These are phyloP conservation scores for Lentithecium fluviatile DNA, from an alignment of 495 filamentous ascomycete genomes.

Conservation along the genomic window DNA sequence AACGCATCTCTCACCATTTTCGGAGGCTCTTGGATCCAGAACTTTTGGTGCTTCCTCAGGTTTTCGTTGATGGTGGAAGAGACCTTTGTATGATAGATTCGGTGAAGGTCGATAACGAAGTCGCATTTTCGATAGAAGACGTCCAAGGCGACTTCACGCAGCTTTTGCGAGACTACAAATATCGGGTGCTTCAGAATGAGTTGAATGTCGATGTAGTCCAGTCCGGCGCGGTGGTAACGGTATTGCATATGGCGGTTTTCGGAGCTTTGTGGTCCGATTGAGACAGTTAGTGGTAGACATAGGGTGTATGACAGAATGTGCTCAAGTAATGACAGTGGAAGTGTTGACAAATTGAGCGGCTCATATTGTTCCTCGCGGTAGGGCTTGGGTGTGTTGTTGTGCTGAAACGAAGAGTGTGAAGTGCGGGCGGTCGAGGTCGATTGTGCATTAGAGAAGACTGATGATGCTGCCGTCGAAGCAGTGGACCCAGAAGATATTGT, in stretches of 20 bases:
- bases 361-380: background rate
- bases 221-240: slow-evolving; percentile 20
- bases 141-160: slow-evolving; percentile 16
- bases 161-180: slow-evolving; percentile 17
- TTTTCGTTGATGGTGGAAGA: slow-evolving; percentile 16
- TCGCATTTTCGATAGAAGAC: slow-evolving; percentile 16
- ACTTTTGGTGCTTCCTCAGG: slow-evolving; percentile 23
- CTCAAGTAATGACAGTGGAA: slow-evolving; percentile 20
- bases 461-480: slow-evolving; percentile 3
- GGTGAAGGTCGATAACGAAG: slow-evolving; percentile 27
- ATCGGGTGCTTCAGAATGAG: slow-evolving; percentile 19
- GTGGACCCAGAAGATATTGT: slow-evolving; percentile 1
- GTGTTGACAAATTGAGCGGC: background rate
- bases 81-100: slow-evolving; percentile 23
- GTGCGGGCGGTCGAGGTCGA: slow-evolving; percentile 1
- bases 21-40: slow-evolving; percentile 20
- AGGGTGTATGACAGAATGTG: slow-evolving; percentile 25
- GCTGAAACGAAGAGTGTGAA: background rate
- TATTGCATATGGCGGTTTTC: slow-evolving; percentile 11
- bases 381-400: background rate
- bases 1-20: slow-evolving; percentile 14
- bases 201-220: slow-evolving; percentile 17
- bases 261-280: slow-evolving; percentile 6
- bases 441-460: slow-evolving; percentile 6
- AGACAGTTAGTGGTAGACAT: slow-evolving; percentile 11